A percentile compares a stretch with the other conserved stretches of the same genome.
These are phyloP conservation scores for Penicillium vulpinum DNA, from an alignment of 2,329 filamentous ascomycete genomes.

Conservation along the genomic window DNA sequence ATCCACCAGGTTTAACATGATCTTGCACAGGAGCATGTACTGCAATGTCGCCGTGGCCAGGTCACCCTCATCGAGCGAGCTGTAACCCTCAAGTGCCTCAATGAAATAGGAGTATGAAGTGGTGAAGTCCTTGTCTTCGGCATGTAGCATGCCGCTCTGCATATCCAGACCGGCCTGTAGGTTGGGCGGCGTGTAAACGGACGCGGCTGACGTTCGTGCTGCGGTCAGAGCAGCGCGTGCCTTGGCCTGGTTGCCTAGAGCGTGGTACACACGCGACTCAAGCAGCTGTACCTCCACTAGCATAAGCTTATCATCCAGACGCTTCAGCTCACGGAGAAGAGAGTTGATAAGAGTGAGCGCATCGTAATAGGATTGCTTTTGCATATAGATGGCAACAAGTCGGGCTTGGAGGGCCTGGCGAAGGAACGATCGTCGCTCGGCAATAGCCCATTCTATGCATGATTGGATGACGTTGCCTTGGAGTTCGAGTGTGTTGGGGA, in stretches of 20 bases:
- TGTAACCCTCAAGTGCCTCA: conserved; percentile 95
- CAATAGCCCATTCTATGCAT: conserved; percentile 98
- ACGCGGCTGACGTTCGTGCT: conserved; percentile 90
- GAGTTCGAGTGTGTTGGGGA: conserved; percentile 90
- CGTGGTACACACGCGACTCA: conserved; percentile 96
- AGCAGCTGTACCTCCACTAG: conserved; percentile 96
- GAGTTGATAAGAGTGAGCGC: conserved; percentile 95
- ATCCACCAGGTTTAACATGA: conserved; percentile 96
- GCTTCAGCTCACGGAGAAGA: conserved; percentile 93
- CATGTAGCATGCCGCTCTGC: conserved; percentile 98
- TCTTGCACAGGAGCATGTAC: conserved; percentile 99
- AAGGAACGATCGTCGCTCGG: conserved; percentile 91
- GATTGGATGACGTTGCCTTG: conserved; percentile 96
- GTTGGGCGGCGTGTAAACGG: conserved; percentile 92
- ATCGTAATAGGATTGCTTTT: conserved; percentile 96
- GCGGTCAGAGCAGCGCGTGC: conserved; percentile 91
- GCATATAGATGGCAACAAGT: conserved; percentile 91
- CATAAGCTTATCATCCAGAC: conserved; percentile 96
- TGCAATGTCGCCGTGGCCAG: conserved; percentile 97
- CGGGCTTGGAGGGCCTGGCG: conserved; percentile 97
- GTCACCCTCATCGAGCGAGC: conserved; percentile 80
- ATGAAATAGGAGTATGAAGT: conserved; percentile 99
- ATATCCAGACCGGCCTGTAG: conserved; percentile 96
- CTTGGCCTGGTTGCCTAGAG: conserved; percentile 93
- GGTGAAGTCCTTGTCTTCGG: conserved; percentile 98